Evolutionary conservation across 192 early-diverging fungal genomes (phyloP), one percentile per base, ranked within the genome.

Genomic region (Gorgonomyces haynaldii): DNA sequence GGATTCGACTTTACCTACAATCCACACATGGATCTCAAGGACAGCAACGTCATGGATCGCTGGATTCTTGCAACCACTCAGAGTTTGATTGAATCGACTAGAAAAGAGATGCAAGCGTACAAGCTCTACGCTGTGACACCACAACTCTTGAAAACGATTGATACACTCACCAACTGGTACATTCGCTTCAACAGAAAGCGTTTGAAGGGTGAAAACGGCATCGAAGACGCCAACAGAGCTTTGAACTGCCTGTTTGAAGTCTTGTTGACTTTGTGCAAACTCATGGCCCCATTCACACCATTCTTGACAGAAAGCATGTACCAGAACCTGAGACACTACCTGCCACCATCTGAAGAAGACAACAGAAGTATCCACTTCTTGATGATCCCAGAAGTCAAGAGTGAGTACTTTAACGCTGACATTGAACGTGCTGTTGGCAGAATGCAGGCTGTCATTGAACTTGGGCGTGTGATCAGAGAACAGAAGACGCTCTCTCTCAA

Each of bases 121-220:
- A 81, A 91, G 28, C 76, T 98, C 28, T 98, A 98, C 79, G 96
- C 95, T 24, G 95, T 98, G 22, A 89, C 92, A 1, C 95, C 95
- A 10, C 81, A 87, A 28, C 60, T 98, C 57, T 64, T 98, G 45
- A 65, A 67, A 52, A 70, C 93, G 52, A 85, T 98, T 48, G 95
- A 98, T 62, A 71, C 83, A 29, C 74, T 98, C 44, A 98, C 95
- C 41, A 98, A 98, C 70, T 95, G 91, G 91, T 98, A 98, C 65
- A 79, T 98, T 46, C 84, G 92, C 38, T 93, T 95, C 74, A 98
- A 98, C 78, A 87, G 95, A 45, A 84, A 82, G 59, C 82, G 95
- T 44, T 65, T 98, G 57, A 98, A 98, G 67, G 93, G 93, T 41
- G 90, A 96, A 52, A 81, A 83, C 56, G 88, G 95, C 37, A 45